These are phyloP conservation scores for Bipolaris gigantea DNA, from an alignment of 2,329 filamentous ascomycete genomes.

Conservation along the genomic window DNA sequence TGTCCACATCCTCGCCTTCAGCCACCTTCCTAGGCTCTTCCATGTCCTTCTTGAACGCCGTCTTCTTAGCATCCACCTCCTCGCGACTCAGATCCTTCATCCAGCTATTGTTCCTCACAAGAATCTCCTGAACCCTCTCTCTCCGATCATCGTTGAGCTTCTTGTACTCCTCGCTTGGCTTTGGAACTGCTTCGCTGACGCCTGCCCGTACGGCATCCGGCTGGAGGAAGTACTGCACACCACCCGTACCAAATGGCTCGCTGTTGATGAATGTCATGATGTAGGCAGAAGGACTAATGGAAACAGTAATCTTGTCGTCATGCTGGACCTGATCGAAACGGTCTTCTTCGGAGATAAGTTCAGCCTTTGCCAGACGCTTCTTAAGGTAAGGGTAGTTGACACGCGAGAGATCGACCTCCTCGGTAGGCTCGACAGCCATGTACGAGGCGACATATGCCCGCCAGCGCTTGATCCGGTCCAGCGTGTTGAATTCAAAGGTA, in stretches of 20 bases:
- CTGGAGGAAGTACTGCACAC: constrained; percentile 48
- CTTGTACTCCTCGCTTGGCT: constrained; percentile 40
- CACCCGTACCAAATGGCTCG: constrained; percentile 36
- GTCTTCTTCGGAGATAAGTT: constrained; percentile 39
- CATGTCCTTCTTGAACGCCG: constrained; percentile 36
- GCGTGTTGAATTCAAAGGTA: constrained; percentile 73
- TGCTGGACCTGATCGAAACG: constrained; percentile 35
- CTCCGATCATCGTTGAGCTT: constrained; percentile 33
- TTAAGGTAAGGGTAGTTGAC: constrained; percentile 49
- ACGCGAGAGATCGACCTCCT: constrained; percentile 41
- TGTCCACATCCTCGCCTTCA: constrained; percentile 38
- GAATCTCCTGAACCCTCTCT: constrained; percentile 46
- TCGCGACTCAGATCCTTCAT: constrained; percentile 53
- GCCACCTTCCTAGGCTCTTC: constrained; percentile 27
- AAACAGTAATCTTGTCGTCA: constrained; percentile 50
- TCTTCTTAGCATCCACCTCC: constrained; percentile 51
- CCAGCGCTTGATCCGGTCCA: constrained; percentile 69
- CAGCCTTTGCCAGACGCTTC: constrained; percentile 42
- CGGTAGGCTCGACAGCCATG: constrained; percentile 82
- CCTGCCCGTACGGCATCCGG: constrained; percentile 40
- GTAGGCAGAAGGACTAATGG: constrained; percentile 50
- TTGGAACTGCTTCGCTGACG: constrained; percentile 38
- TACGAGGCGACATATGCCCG: constrained; percentile 95
- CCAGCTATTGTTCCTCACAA: constrained; percentile 50
- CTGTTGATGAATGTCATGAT: constrained; percentile 49